These are phyloP conservation scores for Citrus glauca DNA, from an alignment of 345 rosid species.

Conservation along the genomic window DNA sequence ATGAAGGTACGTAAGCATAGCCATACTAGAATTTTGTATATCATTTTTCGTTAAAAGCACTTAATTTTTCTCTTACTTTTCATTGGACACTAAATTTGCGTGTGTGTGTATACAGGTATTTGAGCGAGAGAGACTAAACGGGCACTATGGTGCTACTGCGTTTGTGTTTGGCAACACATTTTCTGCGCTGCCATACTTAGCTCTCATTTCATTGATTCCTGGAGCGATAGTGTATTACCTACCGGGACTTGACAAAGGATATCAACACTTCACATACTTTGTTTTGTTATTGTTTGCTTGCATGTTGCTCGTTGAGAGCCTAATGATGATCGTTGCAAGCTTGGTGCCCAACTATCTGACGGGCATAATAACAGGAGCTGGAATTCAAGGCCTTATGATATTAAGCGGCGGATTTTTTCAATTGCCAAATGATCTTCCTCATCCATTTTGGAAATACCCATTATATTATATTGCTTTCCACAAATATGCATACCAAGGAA, in stretches of 20 bases:
- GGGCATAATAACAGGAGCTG: constrained; percentile 54
- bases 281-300: constrained; percentile 24
- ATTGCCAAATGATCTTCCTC: constrained; percentile 43
- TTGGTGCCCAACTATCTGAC: constrained; percentile 43
- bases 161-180: constrained; percentile 43
- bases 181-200: constrained; percentile 39
- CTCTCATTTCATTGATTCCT: constrained; percentile 35
- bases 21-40: neutral
- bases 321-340: constrained; percentile 57
- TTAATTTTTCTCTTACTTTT: neutral
- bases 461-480: constrained; percentile 46
- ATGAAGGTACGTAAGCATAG: neutral
- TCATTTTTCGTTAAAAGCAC: neutral
- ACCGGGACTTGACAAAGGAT: constrained; percentile 33
- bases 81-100: neutral
- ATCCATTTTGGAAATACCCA: constrained; percentile 41
- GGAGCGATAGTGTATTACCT: constrained; percentile 37
- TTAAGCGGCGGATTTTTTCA: constrained; percentile 49
- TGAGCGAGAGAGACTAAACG: constrained; percentile 49
- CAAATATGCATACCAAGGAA: constrained; percentile 42
- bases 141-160: constrained; percentile 43
- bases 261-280: constrained; percentile 35
- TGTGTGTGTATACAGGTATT: constrained; percentile 27
- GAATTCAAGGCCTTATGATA: constrained; percentile 51
- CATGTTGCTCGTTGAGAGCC: constrained; percentile 48